Conservation (phyloP, 2,329 filamentous ascomycete species). For the Nothophaeocryptopus gaeumannii region DNA sequence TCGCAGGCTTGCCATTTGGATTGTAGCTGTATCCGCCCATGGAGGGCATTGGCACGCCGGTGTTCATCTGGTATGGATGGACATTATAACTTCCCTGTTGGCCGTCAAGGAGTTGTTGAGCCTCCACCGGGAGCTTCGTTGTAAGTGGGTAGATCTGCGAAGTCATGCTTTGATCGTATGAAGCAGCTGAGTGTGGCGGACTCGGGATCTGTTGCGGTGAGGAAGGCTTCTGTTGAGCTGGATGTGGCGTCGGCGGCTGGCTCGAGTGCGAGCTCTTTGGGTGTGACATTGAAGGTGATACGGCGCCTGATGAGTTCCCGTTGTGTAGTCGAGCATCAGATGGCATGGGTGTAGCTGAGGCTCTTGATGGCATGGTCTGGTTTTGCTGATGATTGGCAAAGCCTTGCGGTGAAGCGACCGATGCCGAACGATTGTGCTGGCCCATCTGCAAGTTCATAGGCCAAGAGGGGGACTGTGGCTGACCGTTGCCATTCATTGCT, state of each 20-base stretch:
- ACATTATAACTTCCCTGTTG: slow-evolving; percentile 22
- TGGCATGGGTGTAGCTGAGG: slow-evolving; percentile 11
- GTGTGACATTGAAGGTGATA: slow-evolving; percentile 14
- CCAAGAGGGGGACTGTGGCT: slow-evolving; percentile 39
- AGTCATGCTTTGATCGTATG: slow-evolving; percentile 2
- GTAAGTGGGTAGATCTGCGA: slow-evolving; percentile 41
- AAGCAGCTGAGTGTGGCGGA: slow-evolving; percentile 8
- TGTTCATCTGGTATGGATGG: slow-evolving; percentile 16
- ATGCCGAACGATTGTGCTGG: slow-evolving; percentile 45
- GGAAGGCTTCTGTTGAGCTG: slow-evolving; percentile 6
- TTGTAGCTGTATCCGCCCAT: slow-evolving; percentile 24
- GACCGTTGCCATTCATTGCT: slow-evolving; percentile 18
- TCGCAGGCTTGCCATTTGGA: slow-evolving; percentile 28
- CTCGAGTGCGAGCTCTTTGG: slow-evolving; percentile 13
- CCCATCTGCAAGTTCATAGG: slow-evolving; percentile 33
- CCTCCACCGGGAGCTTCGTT: slow-evolving; percentile 50
- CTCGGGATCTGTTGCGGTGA: slow-evolving; percentile 14
- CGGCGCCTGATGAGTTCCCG: slow-evolving; percentile 3
- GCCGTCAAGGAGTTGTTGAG: slow-evolving; percentile 52
- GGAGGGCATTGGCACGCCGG: slow-evolving; percentile 18
- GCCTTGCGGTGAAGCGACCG: slow-evolving; percentile 44
- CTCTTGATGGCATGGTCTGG: slow-evolving; percentile 8
- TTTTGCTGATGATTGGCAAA: slow-evolving; percentile 30
- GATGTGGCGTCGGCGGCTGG: slow-evolving; percentile 17
- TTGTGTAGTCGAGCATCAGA: slow-evolving; percentile 6